Percentiles rank a stretch among this genome's conserved stretches.
Conservation (phyloP, 805 yeast genomes). For the Myxozyma sirexii region DNA sequence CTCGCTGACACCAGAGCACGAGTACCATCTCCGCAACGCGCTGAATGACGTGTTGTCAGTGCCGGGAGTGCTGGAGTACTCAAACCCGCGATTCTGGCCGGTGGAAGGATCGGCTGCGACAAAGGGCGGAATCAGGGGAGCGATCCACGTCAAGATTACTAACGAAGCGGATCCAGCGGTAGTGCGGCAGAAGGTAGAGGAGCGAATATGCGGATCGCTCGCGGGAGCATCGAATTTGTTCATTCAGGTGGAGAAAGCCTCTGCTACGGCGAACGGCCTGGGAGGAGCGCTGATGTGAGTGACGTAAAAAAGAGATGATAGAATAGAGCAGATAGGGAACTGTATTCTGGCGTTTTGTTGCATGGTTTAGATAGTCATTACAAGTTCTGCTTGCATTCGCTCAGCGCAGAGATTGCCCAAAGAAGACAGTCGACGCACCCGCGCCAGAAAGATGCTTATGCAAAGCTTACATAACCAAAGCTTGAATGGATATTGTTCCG, state of each 20-base stretch:
- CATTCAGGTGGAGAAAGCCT: constrained; percentile 29
- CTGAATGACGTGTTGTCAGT: constrained; percentile 61
- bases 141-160: constrained; percentile 73
- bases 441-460: background rate
- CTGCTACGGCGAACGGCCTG: background rate
- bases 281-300: background rate
- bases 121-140: constrained; percentile 58
- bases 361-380: too few species aligned
- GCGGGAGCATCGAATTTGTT: constrained; percentile 26
- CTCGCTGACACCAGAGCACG: constrained; percentile 61
- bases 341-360: too few species aligned
- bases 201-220: constrained; percentile 46
- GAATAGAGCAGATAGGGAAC: too few species aligned
- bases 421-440: too few species aligned
- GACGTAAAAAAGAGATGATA: too few species aligned
- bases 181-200: constrained; percentile 62
- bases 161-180: constrained; percentile 66
- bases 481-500: background rate
- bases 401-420: too few species aligned
- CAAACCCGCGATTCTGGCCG: constrained; percentile 94
- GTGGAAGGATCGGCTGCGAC: constrained; percentile 40
- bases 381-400: too few species aligned
- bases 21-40: constrained; percentile 61
- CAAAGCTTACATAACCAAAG: background rate
- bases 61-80: constrained; percentile 81